Conservation (phyloP, 768 basidiomycete species). For the Pleurotus ostreatus region DNA sequence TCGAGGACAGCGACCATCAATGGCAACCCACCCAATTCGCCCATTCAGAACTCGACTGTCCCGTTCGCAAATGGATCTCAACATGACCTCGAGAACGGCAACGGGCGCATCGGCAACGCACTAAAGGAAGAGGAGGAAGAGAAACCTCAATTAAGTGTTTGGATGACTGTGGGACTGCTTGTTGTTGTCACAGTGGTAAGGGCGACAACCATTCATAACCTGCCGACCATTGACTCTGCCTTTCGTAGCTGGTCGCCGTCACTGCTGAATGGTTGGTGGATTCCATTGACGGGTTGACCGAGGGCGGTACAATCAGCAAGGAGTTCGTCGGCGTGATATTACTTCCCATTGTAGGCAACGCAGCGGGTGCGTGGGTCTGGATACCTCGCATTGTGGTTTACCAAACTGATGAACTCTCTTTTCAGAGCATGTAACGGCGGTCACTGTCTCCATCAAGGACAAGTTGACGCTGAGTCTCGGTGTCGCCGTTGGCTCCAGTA, state of each 20-base stretch:
- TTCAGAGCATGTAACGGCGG: conserved; percentile 84
- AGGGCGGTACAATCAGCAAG: conserved; percentile 49
- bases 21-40: conserved; percentile 1
- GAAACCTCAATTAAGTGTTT: conserved; percentile 51
- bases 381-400: conserved; percentile 3
- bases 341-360: conserved; percentile 89
- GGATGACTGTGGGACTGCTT: conserved; percentile 50
- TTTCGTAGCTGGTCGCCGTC: conserved; percentile 48
- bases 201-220: not conserved
- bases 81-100: conserved; percentile 6
- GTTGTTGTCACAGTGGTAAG: conserved; percentile 61
- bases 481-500: conserved; percentile 85
- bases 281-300: conserved; percentile 75
- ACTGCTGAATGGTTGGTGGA: conserved; percentile 75
- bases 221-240: not conserved
- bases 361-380: conserved; percentile 49
- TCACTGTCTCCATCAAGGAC: conserved; percentile 86
- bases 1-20: not conserved
- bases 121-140: conserved; percentile 33
- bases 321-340: conserved; percentile 85
- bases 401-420: not conserved
- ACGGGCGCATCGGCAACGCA: not conserved
- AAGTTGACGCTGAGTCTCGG: conserved; percentile 84
- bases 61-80: conserved; percentile 13
- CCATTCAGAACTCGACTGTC: not conserved